Conservation (phyloP, 169 alveolate species). For the Cryptosporidium tyzzeri region DNA sequence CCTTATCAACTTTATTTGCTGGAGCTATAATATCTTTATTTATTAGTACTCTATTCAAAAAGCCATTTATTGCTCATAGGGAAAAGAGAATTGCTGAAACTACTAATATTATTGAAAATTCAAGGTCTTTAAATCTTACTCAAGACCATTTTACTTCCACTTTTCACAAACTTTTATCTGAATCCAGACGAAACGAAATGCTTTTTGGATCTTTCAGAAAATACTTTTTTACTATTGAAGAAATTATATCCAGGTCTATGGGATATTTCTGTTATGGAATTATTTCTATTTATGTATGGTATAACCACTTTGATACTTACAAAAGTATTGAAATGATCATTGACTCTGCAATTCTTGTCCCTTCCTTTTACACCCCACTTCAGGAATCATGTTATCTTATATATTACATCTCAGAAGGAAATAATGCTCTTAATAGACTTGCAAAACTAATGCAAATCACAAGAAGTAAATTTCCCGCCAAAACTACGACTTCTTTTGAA, state of each 20-base stretch:
- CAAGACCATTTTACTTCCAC: constrained; percentile 49
- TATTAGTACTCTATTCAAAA: constrained; percentile 53
- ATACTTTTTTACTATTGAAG: constrained; percentile 65
- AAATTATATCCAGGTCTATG: constrained; percentile 61
- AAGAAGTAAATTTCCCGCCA: not conserved
- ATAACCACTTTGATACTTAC: constrained; percentile 10
- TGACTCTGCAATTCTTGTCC: constrained; percentile 60
- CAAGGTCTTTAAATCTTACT: constrained; percentile 54
- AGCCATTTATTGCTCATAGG: constrained; percentile 66
- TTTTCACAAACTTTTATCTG: constrained; percentile 22
- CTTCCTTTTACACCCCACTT: constrained; percentile 62
- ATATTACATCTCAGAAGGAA: constrained; percentile 69
- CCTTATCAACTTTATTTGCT: constrained; percentile 15
- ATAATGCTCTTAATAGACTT: constrained; percentile 53
- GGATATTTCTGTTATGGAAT: constrained; percentile 46
- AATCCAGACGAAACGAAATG: constrained; percentile 61
- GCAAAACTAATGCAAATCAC: constrained; percentile 34
- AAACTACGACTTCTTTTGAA: not conserved
- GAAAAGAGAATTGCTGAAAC: constrained; percentile 67
- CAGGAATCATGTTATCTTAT: constrained; percentile 48
- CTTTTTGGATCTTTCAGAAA: constrained; percentile 60
- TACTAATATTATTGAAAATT: constrained; percentile 36
- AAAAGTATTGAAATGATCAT: constrained; percentile 70
- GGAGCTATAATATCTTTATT: constrained; percentile 26
- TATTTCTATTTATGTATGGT: constrained; percentile 59